Evolutionary conservation across 148 eudicot genomes (phyloP).

Genomic region (Salicornia ramosissima): DNA sequence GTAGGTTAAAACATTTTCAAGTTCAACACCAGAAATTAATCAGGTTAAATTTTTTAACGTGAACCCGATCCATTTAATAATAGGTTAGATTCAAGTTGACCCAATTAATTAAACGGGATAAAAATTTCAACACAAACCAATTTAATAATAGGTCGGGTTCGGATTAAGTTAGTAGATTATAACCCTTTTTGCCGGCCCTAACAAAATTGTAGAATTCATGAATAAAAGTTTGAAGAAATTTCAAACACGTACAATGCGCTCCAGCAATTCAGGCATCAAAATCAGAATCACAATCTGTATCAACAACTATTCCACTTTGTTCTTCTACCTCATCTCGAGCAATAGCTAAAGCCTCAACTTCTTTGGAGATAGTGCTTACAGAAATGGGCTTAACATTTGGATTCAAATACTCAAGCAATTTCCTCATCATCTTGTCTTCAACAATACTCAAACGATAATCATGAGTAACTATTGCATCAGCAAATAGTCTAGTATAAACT

Average conservation of each 20-base stretch:
- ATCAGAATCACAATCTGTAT: neutral
- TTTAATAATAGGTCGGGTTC: too few relatives aligned
- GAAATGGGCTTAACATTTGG: neutral
- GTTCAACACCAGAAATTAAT: too few relatives aligned
- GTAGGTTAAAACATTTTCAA: too few relatives aligned
- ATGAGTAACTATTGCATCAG: neutral
- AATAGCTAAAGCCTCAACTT: neutral
- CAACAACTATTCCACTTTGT: neutral
- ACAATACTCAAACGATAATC: neutral
- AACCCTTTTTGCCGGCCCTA: too few relatives aligned
- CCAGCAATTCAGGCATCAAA: neutral
- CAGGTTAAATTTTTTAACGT: too few relatives aligned
- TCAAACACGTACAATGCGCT: neutral
- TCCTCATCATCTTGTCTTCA: neutral
- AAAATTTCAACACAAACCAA: too few relatives aligned
- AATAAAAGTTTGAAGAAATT: neutral
- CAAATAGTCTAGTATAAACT: neutral
- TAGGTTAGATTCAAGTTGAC: too few relatives aligned
- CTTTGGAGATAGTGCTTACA: neutral
- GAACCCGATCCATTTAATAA: too few relatives aligned
- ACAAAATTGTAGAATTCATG: too few relatives aligned
- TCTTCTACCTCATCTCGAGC: neutral
- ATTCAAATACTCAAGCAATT: neutral
- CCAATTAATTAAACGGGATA: too few relatives aligned
- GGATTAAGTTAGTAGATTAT: too few relatives aligned